Evolutionary conservation across 2,329 filamentous ascomycete species (phyloP), one percentile per base, ranked within the genome.

Genomic region (Rhexocercosporidium sp.): DNA sequence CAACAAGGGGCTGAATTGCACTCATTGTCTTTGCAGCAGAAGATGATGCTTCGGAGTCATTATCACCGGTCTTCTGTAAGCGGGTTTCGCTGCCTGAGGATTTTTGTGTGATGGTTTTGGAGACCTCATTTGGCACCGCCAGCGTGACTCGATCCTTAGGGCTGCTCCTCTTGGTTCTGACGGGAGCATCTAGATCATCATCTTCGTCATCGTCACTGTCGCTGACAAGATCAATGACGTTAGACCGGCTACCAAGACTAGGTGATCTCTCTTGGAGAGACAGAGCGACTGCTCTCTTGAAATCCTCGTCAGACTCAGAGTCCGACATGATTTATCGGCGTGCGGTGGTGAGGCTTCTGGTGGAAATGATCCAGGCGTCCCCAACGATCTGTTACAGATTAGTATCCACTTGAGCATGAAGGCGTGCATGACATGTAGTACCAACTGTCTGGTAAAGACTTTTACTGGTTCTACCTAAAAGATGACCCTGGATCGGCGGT

Each of bases 221-320:
- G 60, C 73, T 75, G 1, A 70, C 66, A 44, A 80, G 69, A 64
- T 76, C 73, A n/a, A 78, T 75, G 25, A 71, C 69, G 54, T n/a
- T 37, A 64, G 72, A 64, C 74, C 51, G 27, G 16, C 44, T 34
- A n/a, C n/a, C 6, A 11, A 18, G 25, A 22, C n/a, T 9, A 57
- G 56, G 37, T 54, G 18, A 51, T 11, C 14, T 18, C 37, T 71
- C 64, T 68, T 67, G 44, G 49, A 89, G 79, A 9, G 87, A 89
- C 31, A 89, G 77, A 18, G 84, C 87, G 66, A 91, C 88, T 34
- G 89, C 88, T 67, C 81, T 82, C 31, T 82, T 82, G n/a, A 90
- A 77, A 34, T 88, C 86, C 67, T 87, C 86, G 61, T 90, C 75
- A 39, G 53, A 72, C 16, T 76, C 75, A 4, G 66, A 67, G 41